Base-by-base conservation (phyloP, 441 rosid genomes). In the Bruguiera hainesii region DNA sequence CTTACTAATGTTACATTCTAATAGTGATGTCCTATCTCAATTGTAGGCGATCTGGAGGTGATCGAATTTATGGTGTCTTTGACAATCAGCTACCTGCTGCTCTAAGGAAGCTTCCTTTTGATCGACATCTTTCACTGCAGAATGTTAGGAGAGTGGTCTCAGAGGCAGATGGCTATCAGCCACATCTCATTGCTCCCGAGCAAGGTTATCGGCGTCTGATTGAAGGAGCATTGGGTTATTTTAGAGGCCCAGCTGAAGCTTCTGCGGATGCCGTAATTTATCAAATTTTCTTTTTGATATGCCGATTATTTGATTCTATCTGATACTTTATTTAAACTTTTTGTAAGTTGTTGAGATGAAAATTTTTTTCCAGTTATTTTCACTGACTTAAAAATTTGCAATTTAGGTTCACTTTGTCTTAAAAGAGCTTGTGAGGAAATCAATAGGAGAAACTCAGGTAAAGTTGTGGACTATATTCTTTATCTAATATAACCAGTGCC, bases 61-160 rank as follows among this genome's bases (percentile, higher is more conserved):
- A 89, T 82, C 85, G 96, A 39, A 82, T 96, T 69, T 96, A 90
- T 78, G 97, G 96, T 73, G 98, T 92, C 58, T 92, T 92, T 68
- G 98, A 92, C 85, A 85, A 89, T 74, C 96, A 92, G 75, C 96
- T 92, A 66, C 98, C 96, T 56, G 93, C 95, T 80, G 98, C 98
- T 29, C 65, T 92, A 69, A 87, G 85, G 73, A 92, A 92, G 84
- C 96, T 92, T 71, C 98, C 96, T 55, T 88, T 92, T 71, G 98
- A 89, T 71, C 86, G 98, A 0, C 98, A 92, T 76, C 89, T 92
- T 64, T 88, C 98, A 61, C 76, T 86, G 59, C 94, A 91, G 66
- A 89, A 90, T 63, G 93, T 91, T 8, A 89, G 73, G 80, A 88
- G 78, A 75, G 86, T 91, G n/a, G 94, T 91, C 19, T 91, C 96